Evolutionary conservation across 805 yeast genomes (phyloP), one percentile per base, ranked within the genome.

Genomic region (Monosporozyma yasuniensis): DNA sequence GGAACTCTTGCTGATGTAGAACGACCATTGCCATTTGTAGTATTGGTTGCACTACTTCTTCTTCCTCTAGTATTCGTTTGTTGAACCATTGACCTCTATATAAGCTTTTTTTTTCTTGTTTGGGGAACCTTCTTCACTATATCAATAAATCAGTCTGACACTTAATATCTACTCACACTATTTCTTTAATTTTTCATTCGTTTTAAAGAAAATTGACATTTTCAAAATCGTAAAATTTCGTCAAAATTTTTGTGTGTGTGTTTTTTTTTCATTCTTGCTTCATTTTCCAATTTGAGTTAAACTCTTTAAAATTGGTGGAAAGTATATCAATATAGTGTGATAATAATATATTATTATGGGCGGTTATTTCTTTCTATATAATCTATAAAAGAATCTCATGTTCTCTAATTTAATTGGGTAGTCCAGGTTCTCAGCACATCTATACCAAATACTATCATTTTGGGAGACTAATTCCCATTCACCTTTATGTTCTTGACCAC

Each of bases 341-440:
- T n/a, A n/a, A n/a, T n/a, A n/a, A n/a, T n/a, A n/a, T n/a, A n/a
- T n/a, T n/a, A n/a, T n/a, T n/a, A n/a, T n/a, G n/a, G n/a, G n/a
- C n/a, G n/a, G n/a, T 34, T 23, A 76, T 53, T 68, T 73, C 70
- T 78, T 81, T 57, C 76, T 72, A 67, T 87, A 88, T 44, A 88
- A 67, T 57, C 95, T 73, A 63, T 83, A 81, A 64, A 88, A 87
- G 63, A 85, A 86, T 52, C 96, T 75, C 96, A 87, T 87, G 62
- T 85, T 88, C 61, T 88, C 96, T 52, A 88, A 66, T 57, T 85
- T 84, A 67, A 86, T 69, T 2, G 77, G 76, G 56, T 87, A 88
- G 11, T 75, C 68, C 12, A 83, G 66, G 12, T 73, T 74, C 16
- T 70, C 67, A 18, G 72, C 77, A 42, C 76, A 65, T 57, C 96